phyloP scores from a whole-genome alignment of 441 rosid species.

The Erodium chrysanthum region DNA sequence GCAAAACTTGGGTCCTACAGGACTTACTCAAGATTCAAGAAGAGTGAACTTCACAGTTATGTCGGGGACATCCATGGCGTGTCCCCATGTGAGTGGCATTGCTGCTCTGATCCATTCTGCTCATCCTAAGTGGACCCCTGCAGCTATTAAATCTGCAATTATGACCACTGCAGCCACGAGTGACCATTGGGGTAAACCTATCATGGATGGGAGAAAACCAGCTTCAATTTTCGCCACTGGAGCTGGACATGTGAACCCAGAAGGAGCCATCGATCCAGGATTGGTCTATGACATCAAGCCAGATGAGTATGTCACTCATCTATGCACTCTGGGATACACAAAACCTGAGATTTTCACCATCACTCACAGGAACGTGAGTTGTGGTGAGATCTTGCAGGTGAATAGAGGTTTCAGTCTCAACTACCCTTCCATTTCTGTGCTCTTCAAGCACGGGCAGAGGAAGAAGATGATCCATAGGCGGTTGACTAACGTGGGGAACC shows the following conservation, averaged over 20 bases:
- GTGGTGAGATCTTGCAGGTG: conserved; percentile 30
- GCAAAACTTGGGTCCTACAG: conserved; percentile 51
- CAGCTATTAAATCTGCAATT: conserved; percentile 55
- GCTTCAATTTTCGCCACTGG: conserved; percentile 43
- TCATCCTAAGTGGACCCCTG: conserved; percentile 52
- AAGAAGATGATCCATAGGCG: conserved; percentile 36
- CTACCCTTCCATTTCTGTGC: conserved; percentile 50
- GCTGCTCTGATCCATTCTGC: conserved; percentile 46
- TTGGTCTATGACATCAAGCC: conserved; percentile 46
- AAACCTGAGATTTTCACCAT: conserved; percentile 53
- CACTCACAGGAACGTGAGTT: conserved; percentile 70
- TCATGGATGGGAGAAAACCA: conserved; percentile 40
- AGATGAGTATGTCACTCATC: conserved; percentile 47
- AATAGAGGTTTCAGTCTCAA: conserved; percentile 52
- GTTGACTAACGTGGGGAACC: conserved; percentile 51
- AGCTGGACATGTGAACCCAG: conserved; percentile 62
- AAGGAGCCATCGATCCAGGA: conserved; percentile 50
- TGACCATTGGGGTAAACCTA: conserved; percentile 45
- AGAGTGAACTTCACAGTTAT: conserved; percentile 59
- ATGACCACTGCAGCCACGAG: conserved; percentile 51
- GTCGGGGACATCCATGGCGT: conserved; percentile 79
- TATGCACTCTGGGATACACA: conserved; percentile 52
- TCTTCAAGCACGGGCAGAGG: conserved; percentile 32
- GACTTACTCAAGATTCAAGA: conserved; percentile 52
- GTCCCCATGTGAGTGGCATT: conserved; percentile 61